Percentiles rank a stretch among this genome's conserved stretches.
These are phyloP conservation scores for Starmerella bacillaris DNA, from an alignment of 805 yeast species.

Conservation along the genomic window DNA sequence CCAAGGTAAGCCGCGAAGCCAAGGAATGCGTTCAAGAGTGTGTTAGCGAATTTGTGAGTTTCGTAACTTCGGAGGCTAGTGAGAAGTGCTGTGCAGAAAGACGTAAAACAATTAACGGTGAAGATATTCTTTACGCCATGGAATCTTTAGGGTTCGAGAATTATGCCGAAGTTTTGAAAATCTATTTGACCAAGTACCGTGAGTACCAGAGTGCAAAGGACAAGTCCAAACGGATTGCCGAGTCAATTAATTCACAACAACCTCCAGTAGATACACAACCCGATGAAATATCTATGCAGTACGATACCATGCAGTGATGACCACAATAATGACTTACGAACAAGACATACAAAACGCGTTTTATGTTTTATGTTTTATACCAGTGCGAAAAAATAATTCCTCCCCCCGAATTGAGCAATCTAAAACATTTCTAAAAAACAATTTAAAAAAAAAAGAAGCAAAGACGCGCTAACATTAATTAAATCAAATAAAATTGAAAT, in stretches of 20 bases:
- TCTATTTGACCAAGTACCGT: constrained; percentile 49
- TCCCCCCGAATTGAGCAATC: no score
- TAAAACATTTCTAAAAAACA: no score
- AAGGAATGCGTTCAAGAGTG: constrained; percentile 63
- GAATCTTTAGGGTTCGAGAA: constrained; percentile 49
- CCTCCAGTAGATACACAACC: no score
- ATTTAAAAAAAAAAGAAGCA: no score
- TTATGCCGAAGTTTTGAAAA: constrained; percentile 50
- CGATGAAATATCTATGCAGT: no score
- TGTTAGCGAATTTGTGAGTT: constrained; percentile 48
- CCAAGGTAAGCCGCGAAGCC: constrained; percentile 63
- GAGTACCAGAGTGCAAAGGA: constrained; percentile 23
- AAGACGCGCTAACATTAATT: no score
- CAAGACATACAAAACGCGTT: no score
- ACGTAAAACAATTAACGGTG: constrained; percentile 54
- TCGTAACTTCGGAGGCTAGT: constrained; percentile 46
- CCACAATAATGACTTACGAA: no score
- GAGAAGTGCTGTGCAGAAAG: constrained; percentile 48
- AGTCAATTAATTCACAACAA: no score
- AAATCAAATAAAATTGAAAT: background rate
- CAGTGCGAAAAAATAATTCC: no score
- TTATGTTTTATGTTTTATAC: no score
- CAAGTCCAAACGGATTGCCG: constrained; percentile 10
- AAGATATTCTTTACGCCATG: constrained; percentile 48
- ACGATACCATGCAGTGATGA: no score